These are phyloP conservation scores for Cytauxzoon felis DNA, from an alignment of 169 alveolate species.

Conservation along the genomic window DNA sequence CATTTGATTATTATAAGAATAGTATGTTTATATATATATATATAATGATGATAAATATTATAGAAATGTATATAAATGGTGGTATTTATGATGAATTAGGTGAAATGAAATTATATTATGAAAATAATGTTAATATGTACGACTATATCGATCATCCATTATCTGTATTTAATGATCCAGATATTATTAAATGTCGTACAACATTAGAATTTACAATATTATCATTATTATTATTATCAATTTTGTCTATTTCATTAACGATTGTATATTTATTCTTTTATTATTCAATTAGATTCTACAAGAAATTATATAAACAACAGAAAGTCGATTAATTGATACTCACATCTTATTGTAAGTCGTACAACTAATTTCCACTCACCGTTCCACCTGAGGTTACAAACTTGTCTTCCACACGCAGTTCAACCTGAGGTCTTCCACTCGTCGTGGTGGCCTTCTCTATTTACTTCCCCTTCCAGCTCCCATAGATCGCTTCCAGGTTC, in stretches of 20 bases:
- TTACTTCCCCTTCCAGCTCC: too few relatives aligned
- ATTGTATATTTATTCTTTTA: too few relatives aligned
- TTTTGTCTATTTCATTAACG: not conserved
- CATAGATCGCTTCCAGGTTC: too few relatives aligned
- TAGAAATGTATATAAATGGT: slow-evolving; percentile 41
- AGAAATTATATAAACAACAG: too few relatives aligned
- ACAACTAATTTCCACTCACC: too few relatives aligned
- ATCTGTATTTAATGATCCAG: slow-evolving; percentile 7
- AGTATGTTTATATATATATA: not conserved
- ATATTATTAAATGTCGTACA: slow-evolving; percentile 4
- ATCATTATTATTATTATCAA: not conserved
- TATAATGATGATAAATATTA: not conserved
- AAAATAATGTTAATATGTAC: slow-evolving; percentile 18
- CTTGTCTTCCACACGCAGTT: too few relatives aligned
- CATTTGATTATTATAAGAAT: slow-evolving; percentile 26
- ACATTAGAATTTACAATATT: not conserved
- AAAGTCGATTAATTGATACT: too few relatives aligned
- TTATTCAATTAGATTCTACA: too few relatives aligned
- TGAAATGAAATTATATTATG: not conserved
- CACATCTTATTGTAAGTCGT: too few relatives aligned
- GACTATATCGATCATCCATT: slow-evolving; percentile 4
- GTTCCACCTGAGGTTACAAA: too few relatives aligned
- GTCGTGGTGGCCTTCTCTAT: too few relatives aligned
- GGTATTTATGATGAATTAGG: slow-evolving; percentile 16
- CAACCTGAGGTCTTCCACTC: too few relatives aligned